Base-by-base conservation (phyloP, 2,329 filamentous ascomycete species). In the Penicillium sclerotiorum region DNA sequence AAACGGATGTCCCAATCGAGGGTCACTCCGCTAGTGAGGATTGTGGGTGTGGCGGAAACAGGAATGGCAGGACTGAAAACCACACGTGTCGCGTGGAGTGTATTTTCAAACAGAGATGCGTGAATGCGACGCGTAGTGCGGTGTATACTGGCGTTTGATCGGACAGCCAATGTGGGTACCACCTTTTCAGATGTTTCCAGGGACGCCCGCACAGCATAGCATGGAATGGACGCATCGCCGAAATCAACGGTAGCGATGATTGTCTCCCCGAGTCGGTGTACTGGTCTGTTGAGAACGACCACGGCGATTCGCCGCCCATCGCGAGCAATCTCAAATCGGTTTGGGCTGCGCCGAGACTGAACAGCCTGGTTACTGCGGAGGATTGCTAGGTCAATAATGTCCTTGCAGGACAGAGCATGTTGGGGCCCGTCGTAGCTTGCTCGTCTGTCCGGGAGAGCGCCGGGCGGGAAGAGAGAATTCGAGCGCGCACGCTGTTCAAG, bases 311-410 rank as follows among this genome's bases (percentile, higher is more conserved):
- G 86, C 48, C 86, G 86, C n/a, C 92, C 92, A 63, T 91, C 92
- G 12, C 93, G 88, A 11, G 93, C 87, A 67, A 99, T 97, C 66
- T 96, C 92, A 68, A 97, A 99, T 32, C 91, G 86, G 63, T 96
- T 96, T n/a, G 87, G 83, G 65, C 89, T 92, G 61, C 90, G 87
- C 28, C 86, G 85, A n/a, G 83, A 81, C 37, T 83, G 80, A 2
- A 78, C 77, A 0, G 84, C 80, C 58, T 86, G 75, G 59, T 90
- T 90, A 65, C 90, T 91, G 57, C 90, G 86, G 45, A 96, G 79
- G 51, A 97, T 96, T 11, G 94, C 85, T 53, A 95, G 80, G 65
- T 96, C 90, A 62, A 99, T 96, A 17, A 89, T 86, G 62, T 96
- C 91, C 65, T 90, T 93, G 54, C 81, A 87, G 2, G 83, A 84